phyloP scores from a whole-genome alignment of 2,329 filamentous ascomycete genomes.

The Paraconiothyrium brasiliense region DNA sequence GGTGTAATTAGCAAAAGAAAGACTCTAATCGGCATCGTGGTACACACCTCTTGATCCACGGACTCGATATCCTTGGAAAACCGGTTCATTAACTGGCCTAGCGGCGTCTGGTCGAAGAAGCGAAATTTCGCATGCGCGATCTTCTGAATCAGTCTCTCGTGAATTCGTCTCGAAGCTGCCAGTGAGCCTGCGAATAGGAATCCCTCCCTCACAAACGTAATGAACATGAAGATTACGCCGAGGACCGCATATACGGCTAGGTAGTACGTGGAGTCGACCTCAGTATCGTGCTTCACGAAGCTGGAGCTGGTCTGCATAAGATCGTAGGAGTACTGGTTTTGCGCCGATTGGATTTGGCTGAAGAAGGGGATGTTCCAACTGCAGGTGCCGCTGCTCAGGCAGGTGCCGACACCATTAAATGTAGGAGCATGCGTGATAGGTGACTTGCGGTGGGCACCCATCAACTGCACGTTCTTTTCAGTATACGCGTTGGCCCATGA shows the following conservation, averaged over 20 bases:
- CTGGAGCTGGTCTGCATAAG: constrained; percentile 53
- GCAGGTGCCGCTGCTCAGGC: constrained; percentile 61
- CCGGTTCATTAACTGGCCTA: constrained; percentile 96
- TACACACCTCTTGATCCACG: constrained; percentile 85
- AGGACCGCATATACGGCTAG: constrained; percentile 83
- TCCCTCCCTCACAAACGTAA: constrained; percentile 83
- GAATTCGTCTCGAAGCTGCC: constrained; percentile 84
- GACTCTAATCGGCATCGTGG: no score
- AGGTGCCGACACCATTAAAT: constrained; percentile 56
- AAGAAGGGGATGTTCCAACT: constrained; percentile 55
- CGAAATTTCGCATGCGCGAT: constrained; percentile 92
- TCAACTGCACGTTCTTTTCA: constrained; percentile 53
- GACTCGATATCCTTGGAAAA: constrained; percentile 98
- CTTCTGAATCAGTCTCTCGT: constrained; percentile 77
- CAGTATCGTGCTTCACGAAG: constrained; percentile 49
- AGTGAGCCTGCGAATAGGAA: constrained; percentile 94
- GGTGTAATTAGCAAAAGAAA: neutral
- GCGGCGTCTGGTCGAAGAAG: constrained; percentile 95
- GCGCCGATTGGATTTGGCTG: constrained; percentile 24
- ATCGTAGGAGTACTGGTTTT: constrained; percentile 46
- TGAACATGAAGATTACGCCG: constrained; percentile 77
- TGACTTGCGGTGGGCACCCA: constrained; percentile 45
- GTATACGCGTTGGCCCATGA: constrained; percentile 93
- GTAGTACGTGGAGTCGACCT: constrained; percentile 86
- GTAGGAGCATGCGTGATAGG: constrained; percentile 56